Base-by-base conservation (phyloP, 2,329 filamentous ascomycete species). In the Aphanocladium album region DNA sequence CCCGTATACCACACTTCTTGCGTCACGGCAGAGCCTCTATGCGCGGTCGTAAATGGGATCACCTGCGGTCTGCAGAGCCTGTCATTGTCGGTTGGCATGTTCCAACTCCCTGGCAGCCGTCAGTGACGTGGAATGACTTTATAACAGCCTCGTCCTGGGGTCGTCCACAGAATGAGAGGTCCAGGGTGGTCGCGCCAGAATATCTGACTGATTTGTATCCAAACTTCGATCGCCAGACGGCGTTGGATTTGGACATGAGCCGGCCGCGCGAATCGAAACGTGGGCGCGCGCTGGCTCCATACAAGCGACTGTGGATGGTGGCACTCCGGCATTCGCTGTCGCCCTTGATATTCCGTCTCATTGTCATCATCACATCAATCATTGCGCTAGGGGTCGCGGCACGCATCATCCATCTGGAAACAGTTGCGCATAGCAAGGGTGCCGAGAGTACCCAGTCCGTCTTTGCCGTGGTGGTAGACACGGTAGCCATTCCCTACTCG, bases 401-500 rank as follows among this genome's bases (percentile, higher is more conserved):
- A 3, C 86, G 86, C 25, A 92, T 98, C 54, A 90, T 87, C 71
- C 77, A 86, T 66, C 74, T 85, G 58, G 82, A 87, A 59, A 73
- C 30, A 30, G 9, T 78, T 67, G 74, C 67, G 67, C 76, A 69
- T 61, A 73, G 70, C 72, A 77, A 67, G 25, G 72, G 70, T 33
- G 75, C 79, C 2, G 87, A 91, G 71, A 86, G 84, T 33, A 85
- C 89, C 43, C 96, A 95, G 56, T 89, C 91, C 8, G 84, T 92
- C 62, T 92, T 98, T 77, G 93, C 93, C 33, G 88, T 98, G 58
- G 85, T 91, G 39, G 90, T 99, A 43, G 93, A 98, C 74, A 86
- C 89, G 7, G 83, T 98, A 16, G 93, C 95, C 3, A 83, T 98
- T 62, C 86, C 93, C 2, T 99, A 98, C 75, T 89, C 96, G 60